These are phyloP conservation scores for Brasilioporus rufonigricans DNA, from an alignment of 768 basidiomycete genomes.

Conservation along the genomic window DNA sequence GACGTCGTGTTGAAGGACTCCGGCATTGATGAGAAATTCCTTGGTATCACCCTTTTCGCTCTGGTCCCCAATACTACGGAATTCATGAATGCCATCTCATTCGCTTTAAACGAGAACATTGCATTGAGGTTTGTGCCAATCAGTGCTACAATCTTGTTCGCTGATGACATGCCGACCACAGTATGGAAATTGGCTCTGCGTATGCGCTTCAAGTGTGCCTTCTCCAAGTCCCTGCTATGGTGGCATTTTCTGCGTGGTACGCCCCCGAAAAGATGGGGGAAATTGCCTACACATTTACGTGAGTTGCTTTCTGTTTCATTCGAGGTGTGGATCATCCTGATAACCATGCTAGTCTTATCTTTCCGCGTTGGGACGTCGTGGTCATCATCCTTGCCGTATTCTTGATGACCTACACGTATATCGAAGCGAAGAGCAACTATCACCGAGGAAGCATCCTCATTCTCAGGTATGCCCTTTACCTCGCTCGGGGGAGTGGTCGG, in stretches of 20 bases:
- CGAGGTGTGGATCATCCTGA: background rate
- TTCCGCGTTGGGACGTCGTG: constrained; percentile 98
- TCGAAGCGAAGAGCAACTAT: constrained; percentile 98
- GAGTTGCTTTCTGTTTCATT: constrained; percentile 33
- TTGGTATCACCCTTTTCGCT: constrained; percentile 94
- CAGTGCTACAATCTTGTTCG: background rate
- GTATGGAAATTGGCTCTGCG: constrained; percentile 99
- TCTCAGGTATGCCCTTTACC: constrained; percentile 59
- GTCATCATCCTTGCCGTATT: constrained; percentile 95
- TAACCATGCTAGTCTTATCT: constrained; percentile 67
- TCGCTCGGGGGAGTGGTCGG: background rate
- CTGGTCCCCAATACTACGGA: constrained; percentile 98
- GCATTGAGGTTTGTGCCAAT: constrained; percentile 70
- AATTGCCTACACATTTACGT: constrained; percentile 92
- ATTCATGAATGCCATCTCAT: constrained; percentile 99
- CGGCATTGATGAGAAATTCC: constrained; percentile 95
- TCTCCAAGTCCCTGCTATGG: constrained; percentile 97
- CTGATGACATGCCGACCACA: constrained; percentile 31
- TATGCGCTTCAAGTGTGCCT: constrained; percentile 98
- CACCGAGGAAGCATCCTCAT: constrained; percentile 95
- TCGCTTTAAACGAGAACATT: constrained; percentile 95
- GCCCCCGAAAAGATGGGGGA: constrained; percentile 83
- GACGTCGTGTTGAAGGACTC: constrained; percentile 89
- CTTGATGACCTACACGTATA: constrained; percentile 97
- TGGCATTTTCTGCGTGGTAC: constrained; percentile 97